Evolutionary conservation across 495 filamentous ascomycete genomes (phyloP), one percentile per base, ranked within the genome.

Genomic region (Neurospora sp.): DNA sequence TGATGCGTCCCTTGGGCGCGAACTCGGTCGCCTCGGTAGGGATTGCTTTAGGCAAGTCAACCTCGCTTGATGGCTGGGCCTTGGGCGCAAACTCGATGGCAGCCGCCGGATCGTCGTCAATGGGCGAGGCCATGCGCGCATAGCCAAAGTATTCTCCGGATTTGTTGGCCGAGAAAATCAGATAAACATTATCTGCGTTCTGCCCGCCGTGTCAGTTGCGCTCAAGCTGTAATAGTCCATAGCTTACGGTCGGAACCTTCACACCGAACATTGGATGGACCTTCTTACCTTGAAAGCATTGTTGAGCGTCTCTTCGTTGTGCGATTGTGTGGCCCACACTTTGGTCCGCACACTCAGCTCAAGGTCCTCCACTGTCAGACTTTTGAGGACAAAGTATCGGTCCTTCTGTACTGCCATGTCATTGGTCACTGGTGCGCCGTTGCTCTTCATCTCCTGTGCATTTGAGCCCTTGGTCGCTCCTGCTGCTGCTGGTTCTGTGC

Each of bases 121-220:
- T 97, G 9, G 89, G 86, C 69, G 96, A 98, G 21, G 86, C 85
- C 96, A 98, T 99, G 48, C 93, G 89, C 17, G 94, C 96, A 75
- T 97, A 97, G 34, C 96, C 96, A 81, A 96, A 98, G 77, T 98
- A 99, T 81, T 98, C 96, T 24, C 96, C 96, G 0, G 96, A 98
- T 78, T 98, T 98, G 83, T 98, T 99, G 15, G 94, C 96, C 17
- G 94, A 98, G 81, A 99, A 99, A 34, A 99, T 90, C 39, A 99
- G 86, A 77, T 95, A 98, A n/a, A 98, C 94, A 78, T 93, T 92
- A 69, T 96, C 92, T 28, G 91, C 89, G 19, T 83, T 85, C 94
- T 97, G 74, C n/a, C 42, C 9, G 28, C 11, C 15, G 54, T 31
- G 24, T 45, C 43, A 34, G 39, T 13, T 36, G 39, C 31, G 34